phyloP scores from a whole-genome alignment of 192 early-diverging fungal species.

The Coemansia erecta region DNA sequence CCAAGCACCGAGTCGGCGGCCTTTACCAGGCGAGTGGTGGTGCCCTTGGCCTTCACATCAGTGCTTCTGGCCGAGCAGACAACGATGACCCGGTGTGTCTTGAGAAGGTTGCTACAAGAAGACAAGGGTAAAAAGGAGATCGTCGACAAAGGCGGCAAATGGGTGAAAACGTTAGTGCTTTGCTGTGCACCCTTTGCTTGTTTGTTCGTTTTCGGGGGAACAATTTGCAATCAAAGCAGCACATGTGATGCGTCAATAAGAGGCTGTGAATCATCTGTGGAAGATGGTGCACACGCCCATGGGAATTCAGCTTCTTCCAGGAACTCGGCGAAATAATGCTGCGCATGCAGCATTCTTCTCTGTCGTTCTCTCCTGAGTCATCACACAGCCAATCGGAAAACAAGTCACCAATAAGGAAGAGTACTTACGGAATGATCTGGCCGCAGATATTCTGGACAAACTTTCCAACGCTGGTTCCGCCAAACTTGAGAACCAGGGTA shows the following conservation, averaged over 20 bases:
- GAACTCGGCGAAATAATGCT: no score
- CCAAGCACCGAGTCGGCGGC: constrained; percentile 49
- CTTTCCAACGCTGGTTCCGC: constrained; percentile 94
- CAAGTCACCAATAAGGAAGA: background rate
- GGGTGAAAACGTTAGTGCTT: no score
- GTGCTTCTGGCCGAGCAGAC: constrained; percentile 96
- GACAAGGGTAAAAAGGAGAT: background rate
- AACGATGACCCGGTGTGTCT: constrained; percentile 76
- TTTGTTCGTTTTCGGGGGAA: no score
- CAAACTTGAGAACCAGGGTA: constrained; percentile 89
- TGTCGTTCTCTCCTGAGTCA: background rate
- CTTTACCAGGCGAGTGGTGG: constrained; percentile 71
- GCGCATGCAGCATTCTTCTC: background rate
- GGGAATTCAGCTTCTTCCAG: no score
- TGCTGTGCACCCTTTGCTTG: no score
- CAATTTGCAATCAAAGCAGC: no score
- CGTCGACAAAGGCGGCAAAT: no score
- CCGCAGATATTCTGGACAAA: constrained; percentile 69
- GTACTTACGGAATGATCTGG: constrained; percentile 81
- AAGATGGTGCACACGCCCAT: no score
- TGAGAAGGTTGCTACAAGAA: constrained; percentile 60
- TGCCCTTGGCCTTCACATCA: constrained; percentile 82
- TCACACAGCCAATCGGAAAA: background rate
- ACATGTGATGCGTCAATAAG: no score
- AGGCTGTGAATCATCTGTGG: no score